Evolutionary conservation across 2,329 filamentous ascomycete genomes (phyloP).

Genomic region (Xylaria sp.): DNA sequence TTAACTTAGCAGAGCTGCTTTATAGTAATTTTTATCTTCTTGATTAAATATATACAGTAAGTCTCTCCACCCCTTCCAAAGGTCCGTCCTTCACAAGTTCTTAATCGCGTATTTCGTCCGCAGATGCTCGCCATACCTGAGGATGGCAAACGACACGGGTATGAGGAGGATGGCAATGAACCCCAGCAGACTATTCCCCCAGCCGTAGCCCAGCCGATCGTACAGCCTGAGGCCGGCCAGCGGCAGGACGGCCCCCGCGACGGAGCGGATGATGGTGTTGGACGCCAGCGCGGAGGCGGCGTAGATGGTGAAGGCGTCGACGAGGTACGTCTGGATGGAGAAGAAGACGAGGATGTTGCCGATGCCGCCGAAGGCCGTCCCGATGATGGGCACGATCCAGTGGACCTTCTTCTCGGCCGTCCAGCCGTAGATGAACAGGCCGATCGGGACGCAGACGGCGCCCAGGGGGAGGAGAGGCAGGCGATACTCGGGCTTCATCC

Average conservation of each 20-base stretch:
- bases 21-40: background rate
- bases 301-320: constrained; percentile 65
- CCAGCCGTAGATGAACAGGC: constrained; percentile 62
- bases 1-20: background rate
- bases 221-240: constrained; percentile 64
- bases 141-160: constrained; percentile 36
- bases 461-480: constrained; percentile 54
- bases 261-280: constrained; percentile 61
- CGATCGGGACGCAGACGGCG: constrained; percentile 51
- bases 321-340: constrained; percentile 55
- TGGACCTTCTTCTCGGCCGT: constrained; percentile 56
- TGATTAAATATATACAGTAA: background rate
- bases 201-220: constrained; percentile 62
- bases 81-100: constrained; percentile 22
- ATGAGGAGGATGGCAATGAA: constrained; percentile 56
- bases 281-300: constrained; percentile 68
- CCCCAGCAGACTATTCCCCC: constrained; percentile 66
- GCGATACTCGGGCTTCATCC: constrained; percentile 53
- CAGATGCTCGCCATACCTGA: constrained; percentile 40
- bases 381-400: constrained; percentile 62
- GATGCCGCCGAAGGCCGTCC: constrained; percentile 54
- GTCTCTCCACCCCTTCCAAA: background rate
- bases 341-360: constrained; percentile 48
- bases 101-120: constrained; percentile 37
- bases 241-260: constrained; percentile 65